Conservation (phyloP, 129 eudicot genomes). For the Sambucus nigra region DNA sequence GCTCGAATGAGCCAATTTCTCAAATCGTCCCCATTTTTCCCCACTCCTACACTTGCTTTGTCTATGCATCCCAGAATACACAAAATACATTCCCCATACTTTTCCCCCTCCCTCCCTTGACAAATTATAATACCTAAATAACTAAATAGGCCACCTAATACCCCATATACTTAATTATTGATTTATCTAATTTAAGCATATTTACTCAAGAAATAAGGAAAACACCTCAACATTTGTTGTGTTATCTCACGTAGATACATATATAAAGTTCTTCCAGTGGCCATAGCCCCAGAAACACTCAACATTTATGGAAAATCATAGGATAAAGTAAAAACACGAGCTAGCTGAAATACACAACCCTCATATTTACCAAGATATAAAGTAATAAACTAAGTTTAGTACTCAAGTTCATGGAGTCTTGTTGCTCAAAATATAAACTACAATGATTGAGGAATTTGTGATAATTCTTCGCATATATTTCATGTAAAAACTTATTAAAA, state of each 20-base stretch:
- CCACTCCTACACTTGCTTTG: conserved; percentile 77
- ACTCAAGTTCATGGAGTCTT: conserved; percentile 84
- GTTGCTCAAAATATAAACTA: conserved; percentile 96
- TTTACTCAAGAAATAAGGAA: too few species aligned
- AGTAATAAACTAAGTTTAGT: conserved; percentile 53
- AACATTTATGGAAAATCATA: not conserved
- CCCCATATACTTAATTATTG: too few species aligned
- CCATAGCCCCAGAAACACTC: too few species aligned
- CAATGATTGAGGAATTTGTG: conserved; percentile 96
- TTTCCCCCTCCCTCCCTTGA: not conserved
- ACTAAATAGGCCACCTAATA: too few species aligned
- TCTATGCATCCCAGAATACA: conserved; percentile 63
- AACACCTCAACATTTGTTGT: too few species aligned
- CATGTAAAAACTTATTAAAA: conserved; percentile 89
- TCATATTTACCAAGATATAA: not conserved
- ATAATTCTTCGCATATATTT: conserved; percentile 78
- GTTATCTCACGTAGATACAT: too few species aligned
- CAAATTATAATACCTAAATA: too few species aligned
- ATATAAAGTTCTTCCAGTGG: too few species aligned
- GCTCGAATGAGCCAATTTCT: conserved; percentile 72
- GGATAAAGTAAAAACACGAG: not conserved
- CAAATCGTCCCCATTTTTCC: conserved; percentile 87
- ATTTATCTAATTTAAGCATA: too few species aligned
- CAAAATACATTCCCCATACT: conserved; percentile 66
- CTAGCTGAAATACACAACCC: not conserved